Percentiles rank a stretch among this genome's conserved stretches.
These are phyloP conservation scores for Hymenoscyphus infarciens DNA, from an alignment of 2,329 filamentous ascomycete species.

Conservation along the genomic window DNA sequence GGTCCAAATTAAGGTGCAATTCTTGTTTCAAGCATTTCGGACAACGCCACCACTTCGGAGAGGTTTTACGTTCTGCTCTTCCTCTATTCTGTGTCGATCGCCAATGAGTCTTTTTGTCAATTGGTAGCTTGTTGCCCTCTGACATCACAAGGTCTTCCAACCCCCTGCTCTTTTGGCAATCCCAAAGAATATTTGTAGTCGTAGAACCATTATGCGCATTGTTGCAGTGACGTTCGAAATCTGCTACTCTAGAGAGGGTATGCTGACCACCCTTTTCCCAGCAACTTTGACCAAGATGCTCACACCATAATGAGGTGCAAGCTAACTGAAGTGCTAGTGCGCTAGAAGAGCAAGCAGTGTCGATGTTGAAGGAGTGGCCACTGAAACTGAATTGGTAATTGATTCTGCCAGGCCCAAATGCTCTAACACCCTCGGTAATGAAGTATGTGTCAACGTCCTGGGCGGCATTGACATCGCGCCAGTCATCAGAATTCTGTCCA, in stretches of 20 bases:
- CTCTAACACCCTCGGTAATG: conserved; percentile 33
- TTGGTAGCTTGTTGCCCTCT: conserved; percentile 18
- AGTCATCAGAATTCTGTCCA: conserved; percentile 35
- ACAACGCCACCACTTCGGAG: conserved; percentile 29
- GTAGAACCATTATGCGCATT: too few relatives aligned
- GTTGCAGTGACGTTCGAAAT: too few relatives aligned
- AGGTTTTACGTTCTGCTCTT: conserved; percentile 24
- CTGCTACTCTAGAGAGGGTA: too few relatives aligned
- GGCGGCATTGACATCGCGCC: conserved; percentile 34
- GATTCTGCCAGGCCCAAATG: conserved; percentile 36
- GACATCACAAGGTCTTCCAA: conserved; percentile 30
- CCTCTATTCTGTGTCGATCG: conserved; percentile 21
- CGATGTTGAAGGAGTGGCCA: conserved; percentile 40
- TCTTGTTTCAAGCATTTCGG: conserved; percentile 20
- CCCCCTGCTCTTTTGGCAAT: too few relatives aligned
- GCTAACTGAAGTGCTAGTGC: conserved; percentile 36
- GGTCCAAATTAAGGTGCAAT: too few relatives aligned
- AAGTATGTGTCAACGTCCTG: conserved; percentile 35
- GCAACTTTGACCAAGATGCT: too few relatives aligned
- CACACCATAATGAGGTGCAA: too few relatives aligned
- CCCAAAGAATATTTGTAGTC: too few relatives aligned
- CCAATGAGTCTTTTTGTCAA: conserved; percentile 10
- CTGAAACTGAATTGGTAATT: conserved; percentile 43
- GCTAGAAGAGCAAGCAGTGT: conserved; percentile 42
- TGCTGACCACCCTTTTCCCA: too few relatives aligned